Conservation (phyloP, 2,329 filamentous ascomycete genomes). For the Xylariaceae sp. region DNA sequence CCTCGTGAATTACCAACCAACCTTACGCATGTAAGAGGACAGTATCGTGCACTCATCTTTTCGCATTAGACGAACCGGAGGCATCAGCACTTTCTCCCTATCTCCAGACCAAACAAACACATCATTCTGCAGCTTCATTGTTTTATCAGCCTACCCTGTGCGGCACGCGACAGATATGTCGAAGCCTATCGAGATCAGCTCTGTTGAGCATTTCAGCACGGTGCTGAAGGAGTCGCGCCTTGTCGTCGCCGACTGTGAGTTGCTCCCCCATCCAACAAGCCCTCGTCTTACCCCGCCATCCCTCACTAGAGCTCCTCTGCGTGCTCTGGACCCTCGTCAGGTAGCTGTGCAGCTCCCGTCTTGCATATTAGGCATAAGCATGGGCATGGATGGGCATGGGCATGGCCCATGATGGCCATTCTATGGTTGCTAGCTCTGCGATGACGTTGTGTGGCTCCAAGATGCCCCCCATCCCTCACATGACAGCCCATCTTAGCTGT, state of each 20-base stretch:
- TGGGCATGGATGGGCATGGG: not conserved
- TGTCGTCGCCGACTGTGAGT: slow-evolving; percentile 85
- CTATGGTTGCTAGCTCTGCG: no score
- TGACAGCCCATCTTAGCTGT: not conserved
- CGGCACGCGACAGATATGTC: slow-evolving; percentile 35
- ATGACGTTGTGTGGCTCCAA: no score
- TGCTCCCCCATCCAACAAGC: slow-evolving; percentile 2
- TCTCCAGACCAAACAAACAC: not conserved
- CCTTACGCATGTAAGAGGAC: no score
- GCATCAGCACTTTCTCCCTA: not conserved
- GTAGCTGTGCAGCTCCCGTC: slow-evolving; percentile 5
- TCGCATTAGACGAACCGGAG: no score
- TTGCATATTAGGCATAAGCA: slow-evolving; percentile 1
- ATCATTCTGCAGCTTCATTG: not conserved
- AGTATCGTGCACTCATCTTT: no score
- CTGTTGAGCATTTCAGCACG: slow-evolving; percentile 57
- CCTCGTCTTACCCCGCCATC: slow-evolving; percentile 27
- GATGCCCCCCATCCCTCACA: no score
- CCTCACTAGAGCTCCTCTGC: slow-evolving; percentile 20
- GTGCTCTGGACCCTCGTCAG: not conserved
- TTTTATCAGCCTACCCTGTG: not conserved
- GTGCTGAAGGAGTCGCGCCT: slow-evolving; percentile 68
- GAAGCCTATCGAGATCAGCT: slow-evolving; percentile 45
- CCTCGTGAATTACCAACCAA: no score
- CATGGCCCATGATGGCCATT: no score